Conservation (phyloP, 1,284 basidiomycete species). For the Tilletiopsis washingtonensis region DNA sequence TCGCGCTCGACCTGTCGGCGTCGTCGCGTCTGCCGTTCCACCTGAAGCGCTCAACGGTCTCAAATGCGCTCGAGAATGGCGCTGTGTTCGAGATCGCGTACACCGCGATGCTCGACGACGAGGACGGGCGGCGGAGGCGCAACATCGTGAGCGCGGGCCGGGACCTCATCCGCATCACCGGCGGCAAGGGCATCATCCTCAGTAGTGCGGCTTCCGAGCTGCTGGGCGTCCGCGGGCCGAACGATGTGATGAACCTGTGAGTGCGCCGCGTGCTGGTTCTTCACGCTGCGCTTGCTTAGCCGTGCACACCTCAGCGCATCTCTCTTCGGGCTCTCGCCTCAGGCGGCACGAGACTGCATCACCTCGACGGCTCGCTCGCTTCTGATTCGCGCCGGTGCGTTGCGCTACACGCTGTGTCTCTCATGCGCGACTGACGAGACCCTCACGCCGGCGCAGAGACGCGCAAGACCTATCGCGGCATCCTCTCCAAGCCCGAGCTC, state of each 20-base stretch:
- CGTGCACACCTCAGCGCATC: slow-evolving; percentile 11
- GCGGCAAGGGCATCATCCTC: slow-evolving; percentile 42
- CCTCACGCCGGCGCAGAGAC: no score
- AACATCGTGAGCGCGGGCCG: slow-evolving; percentile 38
- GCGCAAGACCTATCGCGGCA: no score
- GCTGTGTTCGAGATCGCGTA: slow-evolving; percentile 75
- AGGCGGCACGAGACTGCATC: slow-evolving; percentile 33
- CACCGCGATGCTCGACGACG: slow-evolving; percentile 3
- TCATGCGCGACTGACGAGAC: no score
- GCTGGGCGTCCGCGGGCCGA: slow-evolving; percentile 30
- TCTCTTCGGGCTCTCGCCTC: slow-evolving; percentile 32
- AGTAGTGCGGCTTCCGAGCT: slow-evolving; percentile 26
- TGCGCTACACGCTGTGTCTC: no score
- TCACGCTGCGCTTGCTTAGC: neutral
- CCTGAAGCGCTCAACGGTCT: slow-evolving; percentile 70
- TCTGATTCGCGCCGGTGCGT: slow-evolving; percentile 16
- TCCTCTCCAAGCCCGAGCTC: no score
- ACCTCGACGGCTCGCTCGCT: slow-evolving; percentile 25
- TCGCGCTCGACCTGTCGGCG: slow-evolving; percentile 66
- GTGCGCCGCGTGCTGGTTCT: neutral
- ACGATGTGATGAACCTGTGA: slow-evolving; percentile 42
- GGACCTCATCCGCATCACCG: slow-evolving; percentile 39
- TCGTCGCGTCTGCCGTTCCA: slow-evolving; percentile 68
- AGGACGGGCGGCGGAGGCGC: slow-evolving; percentile 6
- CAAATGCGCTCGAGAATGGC: slow-evolving; percentile 72